Evolutionary conservation across 805 yeast genomes (phyloP).

Genomic region (Hanseniaspora nectarophila): DNA sequence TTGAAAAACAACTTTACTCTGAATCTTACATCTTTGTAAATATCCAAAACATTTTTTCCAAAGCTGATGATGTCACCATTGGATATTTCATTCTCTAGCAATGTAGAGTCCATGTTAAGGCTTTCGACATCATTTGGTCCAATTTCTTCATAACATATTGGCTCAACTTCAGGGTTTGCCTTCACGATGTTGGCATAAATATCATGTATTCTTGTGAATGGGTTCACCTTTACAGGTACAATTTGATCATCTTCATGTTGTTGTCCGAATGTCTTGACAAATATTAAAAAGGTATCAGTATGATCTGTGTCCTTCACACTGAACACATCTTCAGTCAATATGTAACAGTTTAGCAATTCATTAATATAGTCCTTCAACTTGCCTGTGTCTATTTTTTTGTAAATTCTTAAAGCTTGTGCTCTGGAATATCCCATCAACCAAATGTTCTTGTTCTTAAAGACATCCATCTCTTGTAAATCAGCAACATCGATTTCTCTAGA

Average conservation of each 20-base stretch:
- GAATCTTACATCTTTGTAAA: conserved; percentile 44
- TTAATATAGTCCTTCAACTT: conserved; percentile 10
- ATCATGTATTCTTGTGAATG: conserved; percentile 35
- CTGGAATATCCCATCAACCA: conserved; percentile 58
- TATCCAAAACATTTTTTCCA: conserved; percentile 32
- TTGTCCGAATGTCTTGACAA: conserved; percentile 56
- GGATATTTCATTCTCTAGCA: conserved; percentile 46
- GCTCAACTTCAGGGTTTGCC: conserved; percentile 31
- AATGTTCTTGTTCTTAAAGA: conserved; percentile 35
- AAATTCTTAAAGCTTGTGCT: conserved; percentile 60
- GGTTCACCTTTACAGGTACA: conserved; percentile 40
- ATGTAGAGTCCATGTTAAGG: conserved; percentile 32
- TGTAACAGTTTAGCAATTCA: conserved; percentile 17
- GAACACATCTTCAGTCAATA: conserved; percentile 12
- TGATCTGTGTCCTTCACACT: conserved; percentile 1
- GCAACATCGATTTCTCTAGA: conserved; percentile 40
- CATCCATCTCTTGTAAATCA: conserved; percentile 23
- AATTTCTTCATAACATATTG: conserved; percentile 41
- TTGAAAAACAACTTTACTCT: conserved; percentile 48
- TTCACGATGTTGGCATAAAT: conserved; percentile 33
- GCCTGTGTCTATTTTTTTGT: conserved; percentile 28
- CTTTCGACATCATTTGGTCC: conserved; percentile 41
- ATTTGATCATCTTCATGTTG: conserved; percentile 50
- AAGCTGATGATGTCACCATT: conserved; percentile 55
- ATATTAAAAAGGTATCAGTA: conserved; percentile 25